These are phyloP conservation scores for Rhizoclosmatium sp. DNA, from an alignment of 192 early-diverging fungal genomes.

Conservation along the genomic window DNA sequence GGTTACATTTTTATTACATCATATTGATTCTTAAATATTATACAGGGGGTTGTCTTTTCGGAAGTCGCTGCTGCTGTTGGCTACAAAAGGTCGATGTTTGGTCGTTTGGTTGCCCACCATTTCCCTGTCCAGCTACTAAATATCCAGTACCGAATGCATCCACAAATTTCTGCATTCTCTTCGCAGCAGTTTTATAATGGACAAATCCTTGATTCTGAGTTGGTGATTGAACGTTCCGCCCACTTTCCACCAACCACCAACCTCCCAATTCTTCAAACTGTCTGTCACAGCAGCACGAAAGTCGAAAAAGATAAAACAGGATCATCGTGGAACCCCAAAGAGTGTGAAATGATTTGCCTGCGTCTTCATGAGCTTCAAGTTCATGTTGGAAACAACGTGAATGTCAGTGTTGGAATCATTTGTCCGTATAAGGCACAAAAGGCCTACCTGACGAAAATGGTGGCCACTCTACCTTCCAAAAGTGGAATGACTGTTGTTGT, in stretches of 20 bases:
- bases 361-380: not conserved
- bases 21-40: too few relatives aligned
- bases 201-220: slow-evolving; percentile 10
- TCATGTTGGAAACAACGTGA: not conserved
- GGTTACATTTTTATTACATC: not conserved
- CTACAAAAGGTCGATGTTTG: slow-evolving; percentile 12
- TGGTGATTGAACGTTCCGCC: not conserved
- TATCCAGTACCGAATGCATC: slow-evolving; percentile 32
- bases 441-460: not conserved
- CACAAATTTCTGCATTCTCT: slow-evolving; percentile 13
- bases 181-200: slow-evolving; percentile 22
- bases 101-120: not conserved
- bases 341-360: slow-evolving; percentile 18
- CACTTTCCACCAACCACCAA: not conserved
- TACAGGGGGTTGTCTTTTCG: not conserved
- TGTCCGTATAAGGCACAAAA: slow-evolving; percentile 33
- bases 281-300: slow-evolving; percentile 1
- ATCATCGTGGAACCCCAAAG: slow-evolving; percentile 1
- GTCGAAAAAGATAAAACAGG: not conserved
- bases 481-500: not conserved
- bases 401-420: slow-evolving; percentile 17
- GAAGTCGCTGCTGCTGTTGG: not conserved
- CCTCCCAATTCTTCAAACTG: slow-evolving; percentile 2
- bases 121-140: slow-evolving; percentile 22
- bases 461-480: not conserved